Percentiles rank a stretch among this genome's conserved stretches.
These are phyloP conservation scores for Calonectria pauciramosa DNA, from an alignment of 2,329 filamentous ascomycete species.

Conservation along the genomic window DNA sequence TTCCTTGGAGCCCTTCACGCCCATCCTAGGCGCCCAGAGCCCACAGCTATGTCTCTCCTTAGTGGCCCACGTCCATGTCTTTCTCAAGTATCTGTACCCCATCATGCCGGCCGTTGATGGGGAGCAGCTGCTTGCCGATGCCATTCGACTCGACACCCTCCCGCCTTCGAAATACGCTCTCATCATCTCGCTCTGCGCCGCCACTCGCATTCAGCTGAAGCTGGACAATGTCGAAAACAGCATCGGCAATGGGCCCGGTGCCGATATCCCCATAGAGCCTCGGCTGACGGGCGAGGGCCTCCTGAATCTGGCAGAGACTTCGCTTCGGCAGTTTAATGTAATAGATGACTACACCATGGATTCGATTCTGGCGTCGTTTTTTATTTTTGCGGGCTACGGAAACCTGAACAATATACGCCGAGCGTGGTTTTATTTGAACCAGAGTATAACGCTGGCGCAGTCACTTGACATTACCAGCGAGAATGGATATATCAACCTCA, in stretches of 20 bases:
- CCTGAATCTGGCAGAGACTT: constrained; percentile 43
- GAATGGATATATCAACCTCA: constrained; percentile 39
- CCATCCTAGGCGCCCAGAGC: constrained; percentile 24
- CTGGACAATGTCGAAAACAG: constrained; percentile 37
- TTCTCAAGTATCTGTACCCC: constrained; percentile 49
- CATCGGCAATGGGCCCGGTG: constrained; percentile 25
- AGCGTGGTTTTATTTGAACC: constrained; percentile 52
- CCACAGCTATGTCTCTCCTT: constrained; percentile 41
- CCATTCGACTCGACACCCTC: constrained; percentile 40
- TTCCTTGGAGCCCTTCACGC: not conserved
- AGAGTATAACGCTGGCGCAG: constrained; percentile 48
- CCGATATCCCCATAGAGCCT: constrained; percentile 37
- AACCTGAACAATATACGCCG: constrained; percentile 46
- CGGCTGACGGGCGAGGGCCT: constrained; percentile 44
- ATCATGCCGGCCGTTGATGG: constrained; percentile 50
- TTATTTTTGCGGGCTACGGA: constrained; percentile 49
- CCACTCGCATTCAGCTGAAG: constrained; percentile 47
- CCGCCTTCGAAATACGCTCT: constrained; percentile 46
- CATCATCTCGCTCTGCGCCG: constrained; percentile 46
- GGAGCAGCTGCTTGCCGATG: constrained; percentile 45
- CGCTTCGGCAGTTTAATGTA: constrained; percentile 45
- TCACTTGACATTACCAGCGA: constrained; percentile 46
- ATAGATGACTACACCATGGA: constrained; percentile 47
- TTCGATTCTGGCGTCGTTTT: constrained; percentile 47
- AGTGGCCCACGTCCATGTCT: constrained; percentile 46